phyloP scores from a whole-genome alignment of 108 stramenopile genomes.

The Fistulifera pelliculosa region DNA sequence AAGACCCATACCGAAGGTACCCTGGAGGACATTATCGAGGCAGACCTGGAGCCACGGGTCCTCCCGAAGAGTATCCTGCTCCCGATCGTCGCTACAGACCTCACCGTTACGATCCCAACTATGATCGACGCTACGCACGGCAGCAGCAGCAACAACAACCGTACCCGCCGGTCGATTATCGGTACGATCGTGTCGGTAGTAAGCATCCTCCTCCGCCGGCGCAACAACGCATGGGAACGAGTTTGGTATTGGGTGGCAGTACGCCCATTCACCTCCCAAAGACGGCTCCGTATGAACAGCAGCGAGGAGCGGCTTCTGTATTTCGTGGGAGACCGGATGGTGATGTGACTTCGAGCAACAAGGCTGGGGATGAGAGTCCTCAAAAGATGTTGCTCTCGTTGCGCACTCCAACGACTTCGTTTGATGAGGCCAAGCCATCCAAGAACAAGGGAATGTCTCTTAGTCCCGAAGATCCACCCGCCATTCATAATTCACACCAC shows the following conservation, averaged over 20 bases:
- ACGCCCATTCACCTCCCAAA: slow-evolving; percentile 70
- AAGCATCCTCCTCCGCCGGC: slow-evolving; percentile 1
- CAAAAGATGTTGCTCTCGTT: slow-evolving; percentile 34
- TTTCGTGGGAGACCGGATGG: slow-evolving; percentile 32
- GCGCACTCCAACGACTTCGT: slow-evolving; percentile 38
- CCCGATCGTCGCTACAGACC: no score
- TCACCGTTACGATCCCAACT: not conserved
- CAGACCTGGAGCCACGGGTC: no score
- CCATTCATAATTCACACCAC: no score
- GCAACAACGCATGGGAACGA: slow-evolving; percentile 15
- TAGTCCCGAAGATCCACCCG: slow-evolving; percentile 27
- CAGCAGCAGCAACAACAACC: not conserved
- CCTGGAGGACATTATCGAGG: no score
- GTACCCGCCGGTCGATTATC: not conserved
- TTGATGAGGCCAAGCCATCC: slow-evolving; percentile 30
- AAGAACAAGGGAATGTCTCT: slow-evolving; percentile 1
- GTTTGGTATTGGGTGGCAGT: slow-evolving; percentile 53
- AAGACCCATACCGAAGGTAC: no score
- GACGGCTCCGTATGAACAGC: slow-evolving; percentile 12
- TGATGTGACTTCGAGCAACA: not conserved
- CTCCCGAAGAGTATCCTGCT: no score
- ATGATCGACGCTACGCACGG: not conserved
- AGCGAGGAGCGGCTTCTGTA: slow-evolving; percentile 18
- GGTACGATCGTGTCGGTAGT: not conserved
- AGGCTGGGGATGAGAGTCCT: slow-evolving; percentile 16